Evolutionary conservation across 1,139 yeast genomes (phyloP).

Genomic region (Magnusiomyces suaveolens): DNA sequence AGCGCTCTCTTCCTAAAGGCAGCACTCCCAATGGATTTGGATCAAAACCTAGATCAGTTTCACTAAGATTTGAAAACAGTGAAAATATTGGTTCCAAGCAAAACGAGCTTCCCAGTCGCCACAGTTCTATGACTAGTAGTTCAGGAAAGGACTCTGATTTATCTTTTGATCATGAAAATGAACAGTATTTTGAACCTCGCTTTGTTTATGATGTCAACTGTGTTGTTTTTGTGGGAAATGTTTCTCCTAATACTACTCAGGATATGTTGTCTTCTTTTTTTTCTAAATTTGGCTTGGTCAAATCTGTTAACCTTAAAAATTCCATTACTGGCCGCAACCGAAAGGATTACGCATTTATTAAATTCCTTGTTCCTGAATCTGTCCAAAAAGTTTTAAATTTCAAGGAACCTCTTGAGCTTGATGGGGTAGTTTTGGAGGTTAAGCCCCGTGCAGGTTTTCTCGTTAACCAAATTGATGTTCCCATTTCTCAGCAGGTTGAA

Average conservation of each 20-base stretch:
- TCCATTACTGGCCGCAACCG: constrained; percentile 4
- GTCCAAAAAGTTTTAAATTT: constrained; percentile 5
- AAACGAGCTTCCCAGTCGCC: neutral
- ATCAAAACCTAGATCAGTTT: too few species aligned
- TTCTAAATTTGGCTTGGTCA: constrained; percentile 10
- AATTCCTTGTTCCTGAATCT: constrained; percentile 12
- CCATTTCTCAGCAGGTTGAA: neutral
- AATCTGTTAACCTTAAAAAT: constrained; percentile 7
- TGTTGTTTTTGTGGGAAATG: constrained; percentile 13
- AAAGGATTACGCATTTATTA: constrained; percentile 12
- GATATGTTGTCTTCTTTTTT: constrained; percentile 8
- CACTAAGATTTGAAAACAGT: too few species aligned
- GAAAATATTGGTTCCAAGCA: too few species aligned
- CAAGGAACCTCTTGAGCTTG: constrained; percentile 3
- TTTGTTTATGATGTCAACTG: constrained; percentile 6
- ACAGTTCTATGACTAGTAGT: neutral
- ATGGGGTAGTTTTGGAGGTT: constrained; percentile 2
- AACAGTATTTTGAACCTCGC: constrained; percentile 1
- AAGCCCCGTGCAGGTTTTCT: neutral
- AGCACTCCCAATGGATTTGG: too few species aligned
- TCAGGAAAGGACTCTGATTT: neutral
- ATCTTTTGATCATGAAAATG: neutral
- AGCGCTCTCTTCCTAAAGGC: too few species aligned
- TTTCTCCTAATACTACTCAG: constrained; percentile 11
- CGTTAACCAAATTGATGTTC: neutral